These are phyloP conservation scores for Geotrichum aggregatum DNA, from an alignment of 1,139 yeast genomes.

Conservation along the genomic window DNA sequence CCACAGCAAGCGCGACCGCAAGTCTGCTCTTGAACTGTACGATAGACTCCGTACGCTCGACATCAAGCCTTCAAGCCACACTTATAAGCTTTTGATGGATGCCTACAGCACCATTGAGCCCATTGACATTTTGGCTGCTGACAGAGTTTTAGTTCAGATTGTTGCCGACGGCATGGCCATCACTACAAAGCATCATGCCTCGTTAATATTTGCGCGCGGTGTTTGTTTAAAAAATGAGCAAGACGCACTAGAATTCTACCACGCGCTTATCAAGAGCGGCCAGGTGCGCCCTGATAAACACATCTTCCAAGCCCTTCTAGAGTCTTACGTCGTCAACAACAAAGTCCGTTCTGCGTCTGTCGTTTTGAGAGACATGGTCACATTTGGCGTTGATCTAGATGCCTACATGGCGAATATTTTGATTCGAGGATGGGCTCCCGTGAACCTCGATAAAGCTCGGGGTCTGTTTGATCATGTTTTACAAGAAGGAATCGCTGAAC, in stretches of 20 bases:
- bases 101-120: constrained; percentile 38
- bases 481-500: constrained; percentile 35
- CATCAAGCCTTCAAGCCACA: constrained; percentile 38
- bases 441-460: constrained; percentile 34
- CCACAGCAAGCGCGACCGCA: constrained; percentile 36
- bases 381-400: constrained; percentile 36
- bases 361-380: constrained; percentile 39
- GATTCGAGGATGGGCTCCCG: constrained; percentile 41
- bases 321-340: constrained; percentile 39
- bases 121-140: constrained; percentile 39
- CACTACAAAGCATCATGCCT: constrained; percentile 41
- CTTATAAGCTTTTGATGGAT: constrained; percentile 43
- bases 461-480: constrained; percentile 36
- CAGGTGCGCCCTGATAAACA: constrained; percentile 39
- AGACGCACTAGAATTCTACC: constrained; percentile 39
- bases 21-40: constrained; percentile 36
- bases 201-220: constrained; percentile 42
- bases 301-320: constrained; percentile 42
- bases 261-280: constrained; percentile 30
- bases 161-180: constrained; percentile 30
- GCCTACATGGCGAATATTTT: constrained; percentile 40
- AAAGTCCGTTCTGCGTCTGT: constrained; percentile 33
- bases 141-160: constrained; percentile 37
- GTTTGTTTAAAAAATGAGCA: constrained; percentile 36
- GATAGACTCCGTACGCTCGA: constrained; percentile 32